A percentile compares a stretch with the other conserved stretches of the same genome.
Evolutionary conservation across 495 filamentous ascomycete genomes (phyloP).

Genomic region (Aspergillus nidulans): DNA sequence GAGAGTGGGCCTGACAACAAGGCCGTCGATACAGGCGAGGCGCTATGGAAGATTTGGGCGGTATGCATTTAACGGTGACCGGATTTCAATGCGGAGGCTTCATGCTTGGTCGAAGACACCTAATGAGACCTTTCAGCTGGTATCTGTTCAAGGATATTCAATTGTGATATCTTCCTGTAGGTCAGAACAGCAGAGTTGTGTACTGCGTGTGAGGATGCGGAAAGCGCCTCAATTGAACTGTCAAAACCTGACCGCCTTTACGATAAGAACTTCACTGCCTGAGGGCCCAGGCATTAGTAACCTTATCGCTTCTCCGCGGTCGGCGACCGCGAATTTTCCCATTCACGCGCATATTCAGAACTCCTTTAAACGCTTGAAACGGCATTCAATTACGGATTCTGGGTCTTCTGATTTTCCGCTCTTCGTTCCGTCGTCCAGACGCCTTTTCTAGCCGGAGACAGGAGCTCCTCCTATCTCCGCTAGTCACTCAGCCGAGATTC

Average conservation of each 20-base stretch:
- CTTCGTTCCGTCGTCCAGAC: neutral
- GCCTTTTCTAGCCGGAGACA: neutral
- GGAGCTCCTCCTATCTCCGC: neutral
- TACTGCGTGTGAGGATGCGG: too few species aligned
- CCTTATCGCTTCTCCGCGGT: conserved; percentile 18
- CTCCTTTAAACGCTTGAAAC: neutral
- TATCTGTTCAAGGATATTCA: too few species aligned
- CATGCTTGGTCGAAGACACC: too few species aligned
- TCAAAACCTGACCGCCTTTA: neutral
- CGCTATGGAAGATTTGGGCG: too few species aligned
- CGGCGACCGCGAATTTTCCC: conserved; percentile 19
- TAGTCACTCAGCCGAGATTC: conserved; percentile 3
- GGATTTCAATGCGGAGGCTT: too few species aligned
- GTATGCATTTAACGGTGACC: too few species aligned
- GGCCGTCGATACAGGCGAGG: too few species aligned
- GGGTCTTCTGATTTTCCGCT: neutral
- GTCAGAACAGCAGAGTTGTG: too few species aligned
- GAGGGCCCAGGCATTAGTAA: conserved; percentile 2
- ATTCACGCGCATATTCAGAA: conserved; percentile 1
- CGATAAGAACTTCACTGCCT: neutral
- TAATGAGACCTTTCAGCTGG: too few species aligned
- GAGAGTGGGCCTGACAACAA: too few species aligned
- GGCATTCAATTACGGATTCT: neutral
- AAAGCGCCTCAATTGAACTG: too few species aligned
- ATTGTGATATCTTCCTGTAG: too few species aligned